Percentiles rank a stretch among this genome's conserved stretches.
Evolutionary conservation across 2,329 filamentous ascomycete species (phyloP).

Genomic region (Purpureocillium lavendulum): DNA sequence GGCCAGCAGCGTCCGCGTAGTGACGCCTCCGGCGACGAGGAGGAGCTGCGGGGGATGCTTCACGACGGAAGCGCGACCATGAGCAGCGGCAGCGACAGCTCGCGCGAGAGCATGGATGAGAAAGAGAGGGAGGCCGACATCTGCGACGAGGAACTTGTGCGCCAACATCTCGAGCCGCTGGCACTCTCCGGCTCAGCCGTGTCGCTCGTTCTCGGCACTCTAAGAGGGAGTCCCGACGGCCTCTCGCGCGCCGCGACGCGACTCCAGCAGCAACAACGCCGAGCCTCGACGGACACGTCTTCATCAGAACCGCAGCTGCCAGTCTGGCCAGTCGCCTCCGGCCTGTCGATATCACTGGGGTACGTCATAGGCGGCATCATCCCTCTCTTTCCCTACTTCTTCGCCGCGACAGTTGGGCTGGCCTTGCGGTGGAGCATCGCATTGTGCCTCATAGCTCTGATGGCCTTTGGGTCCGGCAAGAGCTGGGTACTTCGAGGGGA

Average conservation of each 20-base stretch:
- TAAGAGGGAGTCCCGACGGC: slow-evolving; percentile 21
- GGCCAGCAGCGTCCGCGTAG: background rate
- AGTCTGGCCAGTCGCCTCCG: slow-evolving; percentile 35
- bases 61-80: slow-evolving; percentile 1
- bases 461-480: slow-evolving; percentile 49
- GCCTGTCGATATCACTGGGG: slow-evolving; percentile 50
- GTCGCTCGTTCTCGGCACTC: slow-evolving; percentile 13
- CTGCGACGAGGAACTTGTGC: slow-evolving; percentile 15
- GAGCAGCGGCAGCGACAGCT: slow-evolving; percentile 2
- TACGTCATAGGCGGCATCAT: slow-evolving; percentile 57
- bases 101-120: slow-evolving; percentile 7
- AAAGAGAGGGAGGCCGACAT: slow-evolving; percentile 2
- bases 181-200: slow-evolving; percentile 14
- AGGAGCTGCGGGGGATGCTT: slow-evolving; percentile 18
- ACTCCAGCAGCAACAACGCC: slow-evolving; percentile 7
- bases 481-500: slow-evolving; percentile 27
- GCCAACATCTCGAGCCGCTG: slow-evolving; percentile 23
- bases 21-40: slow-evolving; percentile 6
- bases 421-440: slow-evolving; percentile 45
- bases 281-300: background rate
- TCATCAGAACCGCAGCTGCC: slow-evolving; percentile 11
- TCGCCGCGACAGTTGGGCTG: slow-evolving; percentile 27
- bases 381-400: slow-evolving; percentile 55
- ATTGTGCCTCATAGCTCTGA: slow-evolving; percentile 45
- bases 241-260: slow-evolving; percentile 13